Base-by-base conservation (phyloP, 352 stramenopile species). In the Globisporangium cederbergense region DNA sequence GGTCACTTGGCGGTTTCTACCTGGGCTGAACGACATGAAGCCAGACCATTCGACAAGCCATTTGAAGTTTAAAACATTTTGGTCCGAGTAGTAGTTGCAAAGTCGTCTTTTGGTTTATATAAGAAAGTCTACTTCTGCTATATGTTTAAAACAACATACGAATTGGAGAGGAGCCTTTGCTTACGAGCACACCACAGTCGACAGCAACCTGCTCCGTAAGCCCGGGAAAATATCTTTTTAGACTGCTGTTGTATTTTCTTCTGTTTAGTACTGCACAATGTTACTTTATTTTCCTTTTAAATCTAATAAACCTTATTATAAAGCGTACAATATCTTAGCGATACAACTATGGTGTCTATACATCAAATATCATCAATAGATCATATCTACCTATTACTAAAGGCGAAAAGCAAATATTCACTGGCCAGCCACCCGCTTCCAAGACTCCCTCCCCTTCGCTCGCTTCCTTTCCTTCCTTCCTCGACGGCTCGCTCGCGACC, bases 141-240 rank as follows among this genome's bases (percentile, higher is more conserved):
- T 36, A 2, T 55, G 63, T 60, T 68, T 65, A 64, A 60, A 68
- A 68, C 63, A 55, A 2, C 20, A 11, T 13, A 3, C 7, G 11
- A 6, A 42, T 11, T 14, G 36, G 36, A 42, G 36, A 4, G 36
- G 11, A 42, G 8, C 36, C 36, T 42, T 42, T 42, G 36, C 36
- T 42, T 42, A 16, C 8, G 36, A 42, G 11, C 36, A 42, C 36
- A 42, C 14, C 14, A 14, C 36, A 14, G 36, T 42, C 36, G 9
- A 11, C 36, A 16, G 36, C 9, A 42, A 11, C 36, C 4, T 42
- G 36, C 36, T 42, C 36, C 36, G 36, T 16, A 42, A 42, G 13
- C 36, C 36, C 4, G 10, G 36, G 10, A 38, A 22, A 36, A 13
- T 55, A 38, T 55, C 20, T n/a, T 36, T 38, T 55, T 55, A 30